Evolutionary conservation across 768 basidiomycete species (phyloP).

Genomic region (Postia placenta): DNA sequence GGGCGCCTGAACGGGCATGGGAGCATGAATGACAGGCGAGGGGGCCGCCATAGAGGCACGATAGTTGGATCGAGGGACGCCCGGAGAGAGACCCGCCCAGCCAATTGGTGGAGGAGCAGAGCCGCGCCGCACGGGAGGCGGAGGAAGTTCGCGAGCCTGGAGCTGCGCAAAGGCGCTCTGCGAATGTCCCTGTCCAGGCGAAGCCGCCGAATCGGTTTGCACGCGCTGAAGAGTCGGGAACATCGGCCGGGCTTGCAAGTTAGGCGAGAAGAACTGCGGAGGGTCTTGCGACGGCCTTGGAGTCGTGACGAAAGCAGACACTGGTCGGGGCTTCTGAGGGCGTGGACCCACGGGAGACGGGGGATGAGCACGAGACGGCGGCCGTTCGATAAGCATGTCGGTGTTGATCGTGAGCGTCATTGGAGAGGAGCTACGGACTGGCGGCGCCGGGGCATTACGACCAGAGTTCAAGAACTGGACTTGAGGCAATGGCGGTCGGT

Average conservation of each 20-base stretch:
- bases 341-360: constrained; percentile 50
- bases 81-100: neutral
- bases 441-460: constrained; percentile 23
- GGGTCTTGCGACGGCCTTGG: neutral
- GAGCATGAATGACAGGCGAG: constrained; percentile 16
- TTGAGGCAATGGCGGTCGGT: constrained; percentile 3
- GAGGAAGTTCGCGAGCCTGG: neutral
- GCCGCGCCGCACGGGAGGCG: neutral
- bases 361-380: constrained; percentile 34
- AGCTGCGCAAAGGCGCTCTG: neutral
- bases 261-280: neutral
- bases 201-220: neutral
- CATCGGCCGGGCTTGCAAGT: neutral
- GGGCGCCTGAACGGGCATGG: constrained; percentile 15
- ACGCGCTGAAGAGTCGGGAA: neutral
- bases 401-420: constrained; percentile 7
- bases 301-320: constrained; percentile 6
- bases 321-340: constrained; percentile 23
- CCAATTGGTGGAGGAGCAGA: neutral
- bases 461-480: constrained; percentile 15
- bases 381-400: constrained; percentile 10
- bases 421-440: constrained; percentile 26
- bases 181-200: neutral
- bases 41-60: constrained; percentile 9
- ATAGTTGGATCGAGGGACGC: constrained; percentile 1